A percentile compares a stretch with the other conserved stretches of the same genome.
Evolutionary conservation across 2,329 filamentous ascomycete species (phyloP).

Genomic region (Aureobasidium lini): DNA sequence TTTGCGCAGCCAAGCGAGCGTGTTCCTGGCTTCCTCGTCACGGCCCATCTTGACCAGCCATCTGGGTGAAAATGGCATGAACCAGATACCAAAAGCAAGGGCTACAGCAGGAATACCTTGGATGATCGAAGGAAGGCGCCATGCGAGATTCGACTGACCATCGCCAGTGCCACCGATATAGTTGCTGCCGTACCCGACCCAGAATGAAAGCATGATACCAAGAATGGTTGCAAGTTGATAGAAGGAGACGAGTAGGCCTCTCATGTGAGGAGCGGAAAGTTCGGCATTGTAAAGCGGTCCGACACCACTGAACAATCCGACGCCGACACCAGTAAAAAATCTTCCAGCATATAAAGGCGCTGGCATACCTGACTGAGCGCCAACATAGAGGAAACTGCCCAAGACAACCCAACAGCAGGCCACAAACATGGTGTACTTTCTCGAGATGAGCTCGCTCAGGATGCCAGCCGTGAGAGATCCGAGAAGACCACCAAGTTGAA

Average conservation of each 20-base stretch:
- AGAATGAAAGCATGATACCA: constrained; percentile 50
- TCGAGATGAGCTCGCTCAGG: constrained; percentile 42
- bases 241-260: constrained; percentile 57
- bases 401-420: constrained; percentile 38
- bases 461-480: constrained; percentile 43
- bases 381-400: constrained; percentile 17
- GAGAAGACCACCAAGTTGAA: constrained; percentile 37
- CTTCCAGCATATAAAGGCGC: not conserved
- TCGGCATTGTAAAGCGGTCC: constrained; percentile 40
- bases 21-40: constrained; percentile 58
- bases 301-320: constrained; percentile 46
- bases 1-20: constrained; percentile 57
- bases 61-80: constrained; percentile 72
- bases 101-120: constrained; percentile 61
- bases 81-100: constrained; percentile 62
- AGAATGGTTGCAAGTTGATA: constrained; percentile 56
- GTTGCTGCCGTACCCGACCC: constrained; percentile 27
- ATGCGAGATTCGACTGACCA: constrained; percentile 48
- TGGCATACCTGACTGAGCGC: constrained; percentile 14
- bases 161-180: constrained; percentile 48
- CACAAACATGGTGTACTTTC: constrained; percentile 47
- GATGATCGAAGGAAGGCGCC: constrained; percentile 65
- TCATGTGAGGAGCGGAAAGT: constrained; percentile 53
- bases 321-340: constrained; percentile 7
- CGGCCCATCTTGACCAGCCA: constrained; percentile 66